Base-by-base conservation (phyloP, 2,329 filamentous ascomycete genomes). In the Zasmidium angulare region DNA sequence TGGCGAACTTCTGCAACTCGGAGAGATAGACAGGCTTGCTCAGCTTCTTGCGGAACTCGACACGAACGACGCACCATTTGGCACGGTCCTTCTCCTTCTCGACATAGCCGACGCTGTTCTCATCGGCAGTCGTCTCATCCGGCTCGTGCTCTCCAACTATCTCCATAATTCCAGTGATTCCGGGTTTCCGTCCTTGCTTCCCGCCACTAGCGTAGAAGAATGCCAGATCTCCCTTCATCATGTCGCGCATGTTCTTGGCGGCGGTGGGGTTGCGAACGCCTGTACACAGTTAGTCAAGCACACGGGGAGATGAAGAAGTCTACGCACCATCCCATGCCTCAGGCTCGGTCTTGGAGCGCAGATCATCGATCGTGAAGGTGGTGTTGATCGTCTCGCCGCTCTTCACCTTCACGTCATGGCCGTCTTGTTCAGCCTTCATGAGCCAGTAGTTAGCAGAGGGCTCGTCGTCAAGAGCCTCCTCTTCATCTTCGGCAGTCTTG, bases 181-280 rank as follows among this genome's bases (percentile, higher is more conserved):
- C 93, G 0, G 93, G 92, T 22, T 88, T 84, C 17, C 66, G 58
- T 26, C 65, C 65, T 48, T 58, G 26, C 73, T 96, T 96, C 77
- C 90, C 95, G 69, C 95, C 96, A 50, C 90, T 96, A 76, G 97
- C 93, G 73, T 98, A 98, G 78, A 99, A 98, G 78, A 99, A 98
- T 23, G 92, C 93, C 29, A 93, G 81, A 71, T 99, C 95, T 53
- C 93, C 93, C 57, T 87, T 86, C 68, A 90, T 92, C 95, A 99
- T 99, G 9, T 86, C 85, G 26, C 90, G 86, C 77, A 99, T 87
- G 72, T 97, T 91, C 71, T 97, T 98, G 23, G 91, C 86, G 6
- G 93, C 93, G 76, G 74, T 72, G 19, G 71, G 70, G 53, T 81
- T 82, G 50, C 78, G 67, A 21, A 83, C 79, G 51, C 80, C 78